Percentiles rank a stretch among this genome's conserved stretches.
These are phyloP conservation scores for Rhododendron molle DNA, from an alignment of 148 eudicot genomes.

Conservation along the genomic window DNA sequence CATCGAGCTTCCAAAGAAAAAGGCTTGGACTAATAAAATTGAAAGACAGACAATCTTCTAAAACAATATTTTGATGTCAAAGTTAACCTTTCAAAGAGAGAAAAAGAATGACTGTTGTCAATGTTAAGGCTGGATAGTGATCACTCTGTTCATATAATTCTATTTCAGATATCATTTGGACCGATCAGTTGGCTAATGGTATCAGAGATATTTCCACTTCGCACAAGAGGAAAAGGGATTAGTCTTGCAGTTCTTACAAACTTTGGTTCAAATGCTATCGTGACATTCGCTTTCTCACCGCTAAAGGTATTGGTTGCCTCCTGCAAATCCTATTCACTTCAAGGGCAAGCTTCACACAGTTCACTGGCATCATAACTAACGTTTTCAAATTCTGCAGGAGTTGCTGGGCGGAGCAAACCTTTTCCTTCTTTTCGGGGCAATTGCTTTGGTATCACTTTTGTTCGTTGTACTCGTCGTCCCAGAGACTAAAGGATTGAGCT, in stretches of 20 bases:
- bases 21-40: not conserved
- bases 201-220: slow-evolving; percentile 95
- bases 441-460: slow-evolving; percentile 67
- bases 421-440: slow-evolving; percentile 75
- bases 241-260: slow-evolving; percentile 95
- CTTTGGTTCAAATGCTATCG: slow-evolving; percentile 89
- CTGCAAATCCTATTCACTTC: not conserved
- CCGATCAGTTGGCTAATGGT: slow-evolving; percentile 99
- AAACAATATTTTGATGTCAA: not conserved
- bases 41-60: not conserved
- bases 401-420: slow-evolving; percentile 87
- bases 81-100: not conserved
- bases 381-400: slow-evolving; percentile 50
- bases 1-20: not conserved
- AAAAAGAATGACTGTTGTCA: not conserved
- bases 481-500: slow-evolving; percentile 92
- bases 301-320: slow-evolving; percentile 50
- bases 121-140: slow-evolving; percentile 1
- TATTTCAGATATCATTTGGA: slow-evolving; percentile 81
- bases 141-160: slow-evolving; percentile 1
- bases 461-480: slow-evolving; percentile 67
- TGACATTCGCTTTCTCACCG: slow-evolving; percentile 92
- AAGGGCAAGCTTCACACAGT: not conserved
- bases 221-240: slow-evolving; percentile 94
- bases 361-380: not conserved